Evolutionary conservation across 306 rosid species (phyloP), one percentile per base, ranked within the genome.

Genomic region (Rosa rugosa): DNA sequence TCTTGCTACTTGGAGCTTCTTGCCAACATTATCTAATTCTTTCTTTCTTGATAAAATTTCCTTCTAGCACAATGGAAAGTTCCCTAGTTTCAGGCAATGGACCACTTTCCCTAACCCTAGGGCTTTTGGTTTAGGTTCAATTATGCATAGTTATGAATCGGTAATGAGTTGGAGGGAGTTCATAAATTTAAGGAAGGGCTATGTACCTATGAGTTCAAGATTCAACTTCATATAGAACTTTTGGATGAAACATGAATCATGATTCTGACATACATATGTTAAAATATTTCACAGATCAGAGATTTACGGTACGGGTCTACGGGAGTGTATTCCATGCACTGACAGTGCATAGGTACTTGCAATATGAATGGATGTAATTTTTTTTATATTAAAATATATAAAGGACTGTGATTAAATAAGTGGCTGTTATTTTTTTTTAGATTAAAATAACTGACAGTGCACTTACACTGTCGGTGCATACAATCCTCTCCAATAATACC

Each of bases 61-160:
- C 83, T 81, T 84, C 78, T 85, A 80, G 80, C 90, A 82, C 73
- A 79, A 67, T 44, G 40, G 40, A 72, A 75, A 87, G 46, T 50
- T 71, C 70, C 80, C 79, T 71, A n/a, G 59, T 25, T 72, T 77
- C 47, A 45, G 76, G 65, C 31, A 80, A 84, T 84, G 91, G 87
- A 82, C 87, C 91, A 84, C 84, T 80, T 59, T 3, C 31, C 77
- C 72, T 41, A 71, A 69, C 75, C 75, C 79, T 44, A 13, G 70
- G 70, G 46, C 46, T 65, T 17, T 36, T 14, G 36, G 45, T 65
- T 31, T 65, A 65, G 20, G 70, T 65, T 65, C 70, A 34, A 31
- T 65, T 16, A 65, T 65, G 70, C 70, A 16, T 7, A 14, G 40
- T 65, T 14, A 65, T 36, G 45, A 31, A 34, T 65, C 11, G 14